Conservation (phyloP, 2,329 filamentous ascomycete genomes). For the Tolypocladium tundrense region DNA sequence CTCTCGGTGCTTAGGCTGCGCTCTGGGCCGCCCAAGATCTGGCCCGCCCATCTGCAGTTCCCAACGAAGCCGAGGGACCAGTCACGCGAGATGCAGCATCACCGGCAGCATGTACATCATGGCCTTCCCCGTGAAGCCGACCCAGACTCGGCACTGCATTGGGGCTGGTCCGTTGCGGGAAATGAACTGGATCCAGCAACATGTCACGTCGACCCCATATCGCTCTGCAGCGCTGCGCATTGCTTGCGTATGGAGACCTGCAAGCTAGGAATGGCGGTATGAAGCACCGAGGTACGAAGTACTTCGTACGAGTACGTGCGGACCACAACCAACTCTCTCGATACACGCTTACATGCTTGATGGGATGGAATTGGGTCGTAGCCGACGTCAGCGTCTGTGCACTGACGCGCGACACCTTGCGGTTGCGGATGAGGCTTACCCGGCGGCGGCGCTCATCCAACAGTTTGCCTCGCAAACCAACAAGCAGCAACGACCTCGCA, state of each 20-base stretch:
- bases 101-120: neutral
- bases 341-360: neutral
- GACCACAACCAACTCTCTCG: neutral
- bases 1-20: neutral
- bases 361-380: neutral
- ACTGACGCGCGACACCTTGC: neutral
- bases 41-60: slow-evolving; percentile 3
- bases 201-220: neutral
- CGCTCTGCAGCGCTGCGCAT: neutral
- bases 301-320: no score
- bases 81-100: slow-evolving; percentile 7
- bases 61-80: neutral
- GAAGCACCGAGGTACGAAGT: neutral
- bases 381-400: slow-evolving; percentile 1
- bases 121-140: neutral
- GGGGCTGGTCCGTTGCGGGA: neutral
- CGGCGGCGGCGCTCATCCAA: neutral
- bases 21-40: slow-evolving; percentile 4
- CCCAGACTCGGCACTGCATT: neutral
- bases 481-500: neutral
- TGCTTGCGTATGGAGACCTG: no score
- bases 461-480: neutral
- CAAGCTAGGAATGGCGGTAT: neutral
- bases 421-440: slow-evolving; percentile 3
- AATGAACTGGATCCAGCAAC: neutral